Base-by-base conservation (phyloP, 148 eudicot genomes). In the Silene conica region DNA sequence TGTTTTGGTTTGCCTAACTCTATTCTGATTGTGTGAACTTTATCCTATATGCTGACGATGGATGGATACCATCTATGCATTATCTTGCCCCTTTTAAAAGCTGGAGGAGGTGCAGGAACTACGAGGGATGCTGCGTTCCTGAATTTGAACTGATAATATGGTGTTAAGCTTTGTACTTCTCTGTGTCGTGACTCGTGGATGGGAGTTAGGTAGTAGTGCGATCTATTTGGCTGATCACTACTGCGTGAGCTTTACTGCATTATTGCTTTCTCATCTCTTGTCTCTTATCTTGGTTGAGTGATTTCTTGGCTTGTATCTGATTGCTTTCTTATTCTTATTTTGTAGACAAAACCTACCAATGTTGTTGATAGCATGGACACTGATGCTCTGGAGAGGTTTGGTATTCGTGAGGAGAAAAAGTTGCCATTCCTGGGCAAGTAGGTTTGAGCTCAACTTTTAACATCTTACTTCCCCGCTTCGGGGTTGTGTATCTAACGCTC, bases 401-500 rank as follows among this genome's bases (percentile, higher is more conserved):
- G 83, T 21, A 56, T 19, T 45, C 97, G 99, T 18, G 94, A 95
- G 78, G 86, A 78, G 73, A 86, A 89, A 79, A 92, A 90, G 84
- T 76, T 92, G 26, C 82, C 78, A 46, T 92, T 95, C 76, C 90
- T 95, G 77, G 92, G 89, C 43, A 81, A 79, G 99, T 95, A 86
- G 85, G 97, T 83, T 54, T 63, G 45, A 56, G 15, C 48, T 72
- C 48, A 63, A 48, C 19, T 25, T 31, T 34, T 4, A 6, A 6
- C 43, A 5, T 38, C 9, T 6, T 38, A 7, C 18, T 10, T 67
- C 22, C 12, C 59, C 25, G 67, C 12, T 31, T 8, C 15, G 21
- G n/a, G 58, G 69, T 38, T 9, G 7, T 38, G 43, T 38, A 21
- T 59, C 8, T 20, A 34, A 20, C 38, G 46, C 55, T 25, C 23